Percentiles rank a stretch among this genome's conserved stretches.
Evolutionary conservation across 768 basidiomycete species (phyloP).

Genomic region (Chalciporus sphaerocephalus): DNA sequence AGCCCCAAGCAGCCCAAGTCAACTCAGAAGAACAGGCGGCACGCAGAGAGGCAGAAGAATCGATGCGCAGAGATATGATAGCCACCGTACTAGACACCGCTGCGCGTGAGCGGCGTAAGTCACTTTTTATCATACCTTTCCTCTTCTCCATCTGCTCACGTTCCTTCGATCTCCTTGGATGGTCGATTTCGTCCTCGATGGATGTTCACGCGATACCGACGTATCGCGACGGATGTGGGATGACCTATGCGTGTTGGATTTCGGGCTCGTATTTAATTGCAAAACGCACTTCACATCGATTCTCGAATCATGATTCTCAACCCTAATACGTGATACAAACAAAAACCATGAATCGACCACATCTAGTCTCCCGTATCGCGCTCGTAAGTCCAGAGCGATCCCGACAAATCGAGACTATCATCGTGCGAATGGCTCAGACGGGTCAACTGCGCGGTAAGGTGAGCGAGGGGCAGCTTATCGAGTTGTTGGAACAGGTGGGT

Average conservation of each 20-base stretch:
- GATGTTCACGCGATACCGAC: not conserved
- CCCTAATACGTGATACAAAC: not conserved
- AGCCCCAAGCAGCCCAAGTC: constrained; percentile 40
- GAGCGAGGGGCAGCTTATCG: constrained; percentile 77
- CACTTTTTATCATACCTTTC: not conserved
- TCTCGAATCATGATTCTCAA: not conserved
- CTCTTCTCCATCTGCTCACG: too few species aligned
- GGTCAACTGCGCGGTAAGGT: constrained; percentile 78
- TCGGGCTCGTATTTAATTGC: too few species aligned
- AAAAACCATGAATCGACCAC: too few species aligned
- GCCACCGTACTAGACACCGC: constrained; percentile 71
- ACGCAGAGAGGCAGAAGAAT: constrained; percentile 62
- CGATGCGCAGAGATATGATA: constrained; percentile 73
- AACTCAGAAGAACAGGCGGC: constrained; percentile 49
- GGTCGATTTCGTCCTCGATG: not conserved
- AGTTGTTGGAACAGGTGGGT: constrained; percentile 76
- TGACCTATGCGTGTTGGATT: too few species aligned
- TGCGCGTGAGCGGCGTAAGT: constrained; percentile 76
- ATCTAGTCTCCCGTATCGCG: constrained; percentile 81
- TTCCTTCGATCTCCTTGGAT: too few species aligned
- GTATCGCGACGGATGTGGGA: not conserved
- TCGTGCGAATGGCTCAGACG: constrained; percentile 77
- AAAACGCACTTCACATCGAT: too few species aligned
- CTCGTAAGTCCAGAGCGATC: constrained; percentile 83
- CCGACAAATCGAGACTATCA: constrained; percentile 71